These are phyloP conservation scores for Fusarium solani-melongenae DNA, from an alignment of 2,329 filamentous ascomycete genomes.

Conservation along the genomic window DNA sequence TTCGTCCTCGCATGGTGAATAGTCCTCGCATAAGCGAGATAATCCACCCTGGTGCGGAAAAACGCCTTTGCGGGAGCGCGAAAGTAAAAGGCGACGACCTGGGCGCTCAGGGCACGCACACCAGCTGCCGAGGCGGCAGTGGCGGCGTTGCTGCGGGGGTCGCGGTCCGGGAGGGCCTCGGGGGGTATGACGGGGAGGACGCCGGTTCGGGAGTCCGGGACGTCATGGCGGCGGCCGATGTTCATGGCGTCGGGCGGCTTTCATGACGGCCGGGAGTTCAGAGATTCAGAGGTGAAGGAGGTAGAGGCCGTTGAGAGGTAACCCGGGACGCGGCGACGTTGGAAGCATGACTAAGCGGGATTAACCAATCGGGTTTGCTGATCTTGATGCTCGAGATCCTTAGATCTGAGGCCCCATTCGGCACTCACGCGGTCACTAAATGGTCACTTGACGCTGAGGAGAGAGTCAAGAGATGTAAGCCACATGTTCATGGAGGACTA, in stretches of 20 bases:
- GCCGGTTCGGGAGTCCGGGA: slow-evolving; percentile 42
- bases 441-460: background rate
- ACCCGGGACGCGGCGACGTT: slow-evolving; percentile 9
- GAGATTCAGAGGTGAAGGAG: background rate
- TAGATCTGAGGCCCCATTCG: slow-evolving; percentile 24
- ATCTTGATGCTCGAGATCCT: slow-evolving; percentile 11
- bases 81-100: slow-evolving; percentile 91
- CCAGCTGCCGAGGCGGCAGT: slow-evolving; percentile 86
- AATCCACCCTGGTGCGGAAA: slow-evolving; percentile 90
- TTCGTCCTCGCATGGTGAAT: slow-evolving; percentile 61
- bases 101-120: slow-evolving; percentile 84
- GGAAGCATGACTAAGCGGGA: slow-evolving; percentile 35
- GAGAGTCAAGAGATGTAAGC: background rate
- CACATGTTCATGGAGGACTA: background rate
- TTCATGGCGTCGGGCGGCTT: slow-evolving; percentile 49
- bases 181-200: slow-evolving; percentile 59
- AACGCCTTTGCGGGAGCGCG: slow-evolving; percentile 92
- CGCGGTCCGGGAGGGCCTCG: slow-evolving; percentile 57
- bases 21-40: slow-evolving; percentile 69
- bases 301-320: background rate
- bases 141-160: slow-evolving; percentile 65
- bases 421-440: background rate
- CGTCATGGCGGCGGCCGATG: slow-evolving; percentile 46
- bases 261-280: slow-evolving; percentile 41
- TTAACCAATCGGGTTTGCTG: slow-evolving; percentile 30